A percentile compares a stretch with the other conserved stretches of the same genome.
These are phyloP conservation scores for Cryphonectria nitschkei DNA, from an alignment of 2,329 filamentous ascomycete species.

Conservation along the genomic window DNA sequence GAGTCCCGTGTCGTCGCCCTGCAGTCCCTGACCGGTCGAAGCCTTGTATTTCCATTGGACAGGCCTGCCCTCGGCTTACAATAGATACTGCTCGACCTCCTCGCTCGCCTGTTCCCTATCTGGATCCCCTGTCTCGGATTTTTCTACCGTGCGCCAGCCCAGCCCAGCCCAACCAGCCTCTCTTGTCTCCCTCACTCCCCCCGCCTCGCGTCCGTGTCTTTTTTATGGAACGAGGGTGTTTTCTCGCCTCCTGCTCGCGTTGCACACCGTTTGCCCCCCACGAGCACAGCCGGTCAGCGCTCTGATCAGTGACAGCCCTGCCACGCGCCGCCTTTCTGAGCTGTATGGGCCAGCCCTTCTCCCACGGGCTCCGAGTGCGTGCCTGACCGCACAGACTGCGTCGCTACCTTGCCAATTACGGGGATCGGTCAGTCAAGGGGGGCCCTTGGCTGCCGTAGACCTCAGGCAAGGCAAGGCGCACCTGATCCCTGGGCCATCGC, in stretches of 20 bases:
- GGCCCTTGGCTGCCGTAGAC: constrained; percentile 1
- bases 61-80: not conserved
- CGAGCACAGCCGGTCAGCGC: not conserved
- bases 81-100: not conserved
- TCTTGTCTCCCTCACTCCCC: not conserved
- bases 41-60: not conserved
- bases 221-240: not conserved
- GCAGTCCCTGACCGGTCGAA: not conserved
- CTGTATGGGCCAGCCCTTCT: not conserved
- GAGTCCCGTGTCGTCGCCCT: not conserved
- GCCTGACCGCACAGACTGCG: constrained; percentile 3
- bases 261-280: constrained; percentile 2
- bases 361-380: not conserved
- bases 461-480: not conserved
- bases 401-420: not conserved
- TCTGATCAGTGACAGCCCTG: constrained; percentile 6
- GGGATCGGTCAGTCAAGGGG: constrained; percentile 3
- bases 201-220: not conserved
- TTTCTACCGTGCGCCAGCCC: not conserved
- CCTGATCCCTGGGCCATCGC: constrained; percentile 6
- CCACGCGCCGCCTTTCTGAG: not conserved
- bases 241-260: not conserved
- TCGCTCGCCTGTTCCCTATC: not conserved
- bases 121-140: not conserved
- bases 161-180: constrained; percentile 2